Evolutionary conservation across 805 yeast species (phyloP), one percentile per base, ranked within the genome.

Genomic region (Phaffomyces opuntiae): DNA sequence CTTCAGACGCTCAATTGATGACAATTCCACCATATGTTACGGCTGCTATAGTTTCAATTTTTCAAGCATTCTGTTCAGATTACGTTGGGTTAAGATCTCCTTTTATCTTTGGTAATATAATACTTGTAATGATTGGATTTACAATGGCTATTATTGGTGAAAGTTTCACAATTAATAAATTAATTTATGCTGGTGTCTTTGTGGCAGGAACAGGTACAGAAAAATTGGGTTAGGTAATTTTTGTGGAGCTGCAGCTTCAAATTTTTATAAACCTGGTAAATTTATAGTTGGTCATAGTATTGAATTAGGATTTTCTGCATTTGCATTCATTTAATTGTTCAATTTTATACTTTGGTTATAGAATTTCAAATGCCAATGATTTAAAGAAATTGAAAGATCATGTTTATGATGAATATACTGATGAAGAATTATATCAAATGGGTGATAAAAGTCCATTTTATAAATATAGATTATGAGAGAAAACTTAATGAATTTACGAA

Each of bases 401-500:
- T 29, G 31, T 29, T 29, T 69, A 60, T 46, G 67, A 60, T 43
- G 52, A 49, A 6, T 45, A 48, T 36, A 50, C 62, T 8, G 62
- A 56, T 19, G 49, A 55, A 35, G 64, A 69, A 38, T 53, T 71
- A 41, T 50, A 62, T 25, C 63, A 62, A 45, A 56, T 70, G 70
- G 77, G 75, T 19, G 74, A 72, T 56, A 65, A 63, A 51, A 68
- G 67, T 32, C 76, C 76, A 1, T 63, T 63, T 45, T 72, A 65
- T 48, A 54, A 56, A 36, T 71, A 71, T 47, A 49, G 49, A 14
- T 32, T 51, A 32, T 52, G 39, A 44, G 31, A 29, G 14, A 29
- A 13, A 29, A 11, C 9, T 4, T 29, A 27, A 29, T 11, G 31
- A 11, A 29, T 29, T 29, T 29, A 29, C 13, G 31, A 29, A 21